Conservation (phyloP, 164 flowering plant species). For the Nelumbo lutea region DNA sequence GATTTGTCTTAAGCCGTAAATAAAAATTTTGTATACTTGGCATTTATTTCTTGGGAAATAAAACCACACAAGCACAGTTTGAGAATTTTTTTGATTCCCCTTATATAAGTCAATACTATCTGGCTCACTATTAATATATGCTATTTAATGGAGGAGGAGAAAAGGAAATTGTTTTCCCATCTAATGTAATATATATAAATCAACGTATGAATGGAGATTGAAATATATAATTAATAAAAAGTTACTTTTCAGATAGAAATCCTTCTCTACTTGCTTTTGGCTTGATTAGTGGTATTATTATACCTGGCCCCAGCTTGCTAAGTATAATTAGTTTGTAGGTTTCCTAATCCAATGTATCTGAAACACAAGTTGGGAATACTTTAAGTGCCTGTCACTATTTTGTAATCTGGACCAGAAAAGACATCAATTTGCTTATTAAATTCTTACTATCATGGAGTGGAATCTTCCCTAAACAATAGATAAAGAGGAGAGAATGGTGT, state of each 20-base stretch:
- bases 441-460: slow-evolving; percentile 14
- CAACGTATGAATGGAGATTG: neutral
- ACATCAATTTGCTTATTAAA: slow-evolving; percentile 4
- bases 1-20: too few species aligned
- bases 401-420: neutral
- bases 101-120: slow-evolving; percentile 3
- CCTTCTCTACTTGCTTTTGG: slow-evolving; percentile 8
- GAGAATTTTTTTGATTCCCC: neutral
- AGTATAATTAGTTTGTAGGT: slow-evolving; percentile 1
- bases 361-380: slow-evolving; percentile 18
- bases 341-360: slow-evolving; percentile 1
- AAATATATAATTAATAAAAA: slow-evolving; percentile 2
- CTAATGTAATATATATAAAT: neutral
- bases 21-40: too few species aligned
- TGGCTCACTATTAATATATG: neutral
- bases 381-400: neutral
- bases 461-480: slow-evolving; percentile 14
- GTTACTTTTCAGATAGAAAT: slow-evolving; percentile 1
- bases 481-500: slow-evolving; percentile 4
- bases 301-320: slow-evolving; percentile 4
- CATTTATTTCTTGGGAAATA: neutral
- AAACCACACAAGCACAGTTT: neutral
- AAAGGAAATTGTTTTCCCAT: neutral
- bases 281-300: slow-evolving; percentile 8
- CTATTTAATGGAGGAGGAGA: neutral